These are phyloP conservation scores for Akanthomyces dipterigenus DNA, from an alignment of 2,329 filamentous ascomycete genomes.

Conservation along the genomic window DNA sequence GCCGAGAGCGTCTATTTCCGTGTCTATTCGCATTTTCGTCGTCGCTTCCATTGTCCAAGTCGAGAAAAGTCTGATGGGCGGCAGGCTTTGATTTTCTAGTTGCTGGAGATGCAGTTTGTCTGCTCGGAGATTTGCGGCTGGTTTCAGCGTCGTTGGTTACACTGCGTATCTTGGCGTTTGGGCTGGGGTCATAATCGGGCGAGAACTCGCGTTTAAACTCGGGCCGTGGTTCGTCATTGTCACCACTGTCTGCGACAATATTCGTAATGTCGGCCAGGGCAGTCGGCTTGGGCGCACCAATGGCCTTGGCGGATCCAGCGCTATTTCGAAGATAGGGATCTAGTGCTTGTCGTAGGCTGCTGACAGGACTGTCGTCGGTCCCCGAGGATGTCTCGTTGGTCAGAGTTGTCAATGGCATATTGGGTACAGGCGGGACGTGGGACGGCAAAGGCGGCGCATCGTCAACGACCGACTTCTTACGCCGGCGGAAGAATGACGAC, in stretches of 20 bases:
- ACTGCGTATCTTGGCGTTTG: constrained; percentile 63
- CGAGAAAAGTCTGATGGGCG: constrained; percentile 41
- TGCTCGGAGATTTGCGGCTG: constrained; percentile 12
- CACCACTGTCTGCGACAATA: constrained; percentile 6
- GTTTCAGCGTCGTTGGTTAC: constrained; percentile 43
- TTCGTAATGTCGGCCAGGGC: constrained; percentile 22
- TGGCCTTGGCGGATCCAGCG: constrained; percentile 17
- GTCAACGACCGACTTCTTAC: constrained; percentile 84
- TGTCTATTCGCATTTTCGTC: constrained; percentile 20
- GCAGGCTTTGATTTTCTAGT: not conserved
- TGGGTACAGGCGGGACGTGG: constrained; percentile 34
- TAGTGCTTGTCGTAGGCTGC: constrained; percentile 81
- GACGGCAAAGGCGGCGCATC: constrained; percentile 55
- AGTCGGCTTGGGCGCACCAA: constrained; percentile 21
- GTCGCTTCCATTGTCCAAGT: constrained; percentile 42
- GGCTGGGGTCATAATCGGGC: constrained; percentile 66
- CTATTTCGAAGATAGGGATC: constrained; percentile 62
- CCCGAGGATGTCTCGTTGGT: constrained; percentile 17
- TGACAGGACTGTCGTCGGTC: constrained; percentile 55
- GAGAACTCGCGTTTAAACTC: constrained; percentile 57
- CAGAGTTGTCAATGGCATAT: constrained; percentile 21
- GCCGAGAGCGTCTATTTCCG: not conserved
- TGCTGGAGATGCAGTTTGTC: constrained; percentile 30
- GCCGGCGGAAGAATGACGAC: constrained; percentile 86
- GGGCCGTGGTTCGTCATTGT: constrained; percentile 23